Evolutionary conservation across 495 filamentous ascomycete genomes (phyloP).

Genomic region (Sordaria brevicollis): DNA sequence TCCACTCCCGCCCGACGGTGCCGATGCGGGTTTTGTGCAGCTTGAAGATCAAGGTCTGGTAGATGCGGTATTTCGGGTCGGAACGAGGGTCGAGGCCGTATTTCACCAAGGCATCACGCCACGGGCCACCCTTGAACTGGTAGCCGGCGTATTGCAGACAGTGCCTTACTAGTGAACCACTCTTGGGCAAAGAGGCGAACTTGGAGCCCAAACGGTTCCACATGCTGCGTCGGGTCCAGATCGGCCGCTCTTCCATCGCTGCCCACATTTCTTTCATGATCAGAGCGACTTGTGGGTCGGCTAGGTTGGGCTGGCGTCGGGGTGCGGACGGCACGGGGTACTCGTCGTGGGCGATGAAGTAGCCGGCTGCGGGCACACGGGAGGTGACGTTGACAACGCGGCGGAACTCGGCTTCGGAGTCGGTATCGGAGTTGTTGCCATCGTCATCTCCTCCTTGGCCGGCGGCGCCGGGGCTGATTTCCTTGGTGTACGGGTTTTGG

Average conservation of each 20-base stretch:
- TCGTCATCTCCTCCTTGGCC: background rate
- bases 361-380: constrained; percentile 42
- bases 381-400: constrained; percentile 30
- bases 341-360: constrained; percentile 51
- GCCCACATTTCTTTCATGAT: constrained; percentile 48
- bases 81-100: constrained; percentile 79
- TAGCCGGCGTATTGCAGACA: constrained; percentile 73
- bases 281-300: constrained; percentile 41
- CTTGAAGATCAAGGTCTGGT: constrained; percentile 82
- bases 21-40: constrained; percentile 35
- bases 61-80: constrained; percentile 62
- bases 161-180: constrained; percentile 45
- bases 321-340: constrained; percentile 29
- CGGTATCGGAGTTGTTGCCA: constrained; percentile 1
- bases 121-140: constrained; percentile 81
- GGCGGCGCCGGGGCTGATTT: constrained; percentile 23
- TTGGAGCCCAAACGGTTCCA: constrained; percentile 52
- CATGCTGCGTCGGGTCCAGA: constrained; percentile 76
- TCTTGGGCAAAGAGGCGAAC: constrained; percentile 25
- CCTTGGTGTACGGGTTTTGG: constrained; percentile 41
- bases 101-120: constrained; percentile 73
- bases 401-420: constrained; percentile 20
- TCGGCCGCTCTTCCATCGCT: constrained; percentile 61
- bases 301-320: constrained; percentile 27
- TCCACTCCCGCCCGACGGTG: constrained; percentile 35